phyloP scores from a whole-genome alignment of 768 basidiomycete species.

The Panaeolus cyanescens region DNA sequence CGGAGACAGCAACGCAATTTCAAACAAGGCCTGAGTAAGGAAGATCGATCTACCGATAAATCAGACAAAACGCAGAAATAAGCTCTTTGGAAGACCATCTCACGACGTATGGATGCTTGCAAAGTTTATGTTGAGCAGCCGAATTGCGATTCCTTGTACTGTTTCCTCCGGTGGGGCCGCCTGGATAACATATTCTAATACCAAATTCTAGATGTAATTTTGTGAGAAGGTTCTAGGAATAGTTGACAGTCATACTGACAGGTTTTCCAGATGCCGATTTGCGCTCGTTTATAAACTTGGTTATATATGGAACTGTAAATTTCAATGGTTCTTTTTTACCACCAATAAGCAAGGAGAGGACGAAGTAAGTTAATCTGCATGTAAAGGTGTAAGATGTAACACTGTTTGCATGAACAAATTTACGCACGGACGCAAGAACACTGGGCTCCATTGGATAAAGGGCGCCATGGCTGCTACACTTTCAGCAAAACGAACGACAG shows the following conservation, averaged over 20 bases:
- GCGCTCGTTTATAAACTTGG: conserved; percentile 25
- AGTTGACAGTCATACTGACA: conserved; percentile 17
- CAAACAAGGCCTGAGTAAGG: conserved; percentile 35
- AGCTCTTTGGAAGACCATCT: conserved; percentile 7
- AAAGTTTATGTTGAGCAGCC: conserved; percentile 40
- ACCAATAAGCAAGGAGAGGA: conserved; percentile 32
- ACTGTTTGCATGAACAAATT: conserved; percentile 13
- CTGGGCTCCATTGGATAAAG: conserved; percentile 34
- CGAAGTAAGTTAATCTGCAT: too few species aligned
- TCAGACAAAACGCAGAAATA: neutral
- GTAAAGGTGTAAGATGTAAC: conserved; percentile 31
- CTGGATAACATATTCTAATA: conserved; percentile 31
- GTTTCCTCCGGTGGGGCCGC: conserved; percentile 31
- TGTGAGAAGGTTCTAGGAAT: conserved; percentile 1
- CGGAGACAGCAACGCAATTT: conserved; percentile 30
- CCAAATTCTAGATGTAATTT: conserved; percentile 16
- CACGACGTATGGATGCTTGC: conserved; percentile 41
- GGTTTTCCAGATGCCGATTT: conserved; percentile 23
- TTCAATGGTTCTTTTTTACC: conserved; percentile 32
- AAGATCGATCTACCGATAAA: conserved; percentile 31
- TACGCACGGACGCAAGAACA: conserved; percentile 31
- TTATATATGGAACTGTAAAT: conserved; percentile 30
- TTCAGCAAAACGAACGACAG: conserved; percentile 36
- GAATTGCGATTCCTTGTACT: conserved; percentile 32
- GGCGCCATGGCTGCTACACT: conserved; percentile 33